Evolutionary conservation across 306 rosid species (phyloP), one percentile per base, ranked within the genome.

Genomic region (Prunus salicina): DNA sequence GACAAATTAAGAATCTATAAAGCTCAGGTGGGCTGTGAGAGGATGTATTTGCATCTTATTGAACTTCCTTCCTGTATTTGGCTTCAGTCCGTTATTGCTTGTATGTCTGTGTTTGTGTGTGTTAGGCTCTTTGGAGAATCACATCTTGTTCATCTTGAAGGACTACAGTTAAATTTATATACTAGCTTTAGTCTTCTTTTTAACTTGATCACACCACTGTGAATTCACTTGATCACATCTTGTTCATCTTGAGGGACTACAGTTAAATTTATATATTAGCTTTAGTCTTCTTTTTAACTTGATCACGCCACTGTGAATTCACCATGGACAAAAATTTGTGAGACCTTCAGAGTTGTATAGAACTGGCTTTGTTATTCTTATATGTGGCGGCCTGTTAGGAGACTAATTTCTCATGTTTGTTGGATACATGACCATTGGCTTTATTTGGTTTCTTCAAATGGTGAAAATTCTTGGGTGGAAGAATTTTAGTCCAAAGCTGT

Each of bases 1-100:
- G 75, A 69, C 78, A 83, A 78, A 76, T 57, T 63, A 67, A 85
- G 82, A 87, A 81, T 84, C 69, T 70, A 12, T 52, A 70, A 67
- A 67, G 67, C 75, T 69, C 32, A 20, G 61, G 81, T 72, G 78
- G 80, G 60, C 69, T 49, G 24, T 50, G 63, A 76, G 70, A 56
- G 62, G 81, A 75, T 79, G 66, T 46, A 69, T 67, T 27, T 71
- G 49, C 60, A 71, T 66, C 28, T 58, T n/a, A 25, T 19, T 56
- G 55, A 75, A 67, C 80, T 75, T 47, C 53, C 78, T 65, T 64
- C 64, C 28, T 65, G 22, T 49, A 56, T 64, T 30, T 61, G 53
- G 53, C 55, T 51, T 67, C 18, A 7, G 20, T 67, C 49, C 49
- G 19, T 27, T 47, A 19, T 32, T 14, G 7, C 19, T 38, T 30